Conservation (phyloP, 2,329 filamentous ascomycete species). For the Fusarium marasasianum region DNA sequence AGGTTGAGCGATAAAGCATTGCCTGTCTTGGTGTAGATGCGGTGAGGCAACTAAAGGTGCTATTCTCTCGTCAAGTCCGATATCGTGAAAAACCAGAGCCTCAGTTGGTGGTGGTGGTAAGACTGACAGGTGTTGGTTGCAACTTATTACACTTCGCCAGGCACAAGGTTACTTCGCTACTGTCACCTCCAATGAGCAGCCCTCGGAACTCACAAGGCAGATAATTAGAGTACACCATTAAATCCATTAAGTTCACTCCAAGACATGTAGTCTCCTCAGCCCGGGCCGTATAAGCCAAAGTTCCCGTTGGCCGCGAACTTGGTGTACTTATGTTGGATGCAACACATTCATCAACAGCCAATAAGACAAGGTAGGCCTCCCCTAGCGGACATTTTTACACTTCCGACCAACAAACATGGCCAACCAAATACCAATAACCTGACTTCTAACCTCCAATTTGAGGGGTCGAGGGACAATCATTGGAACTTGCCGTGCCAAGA, state of each 20-base stretch:
- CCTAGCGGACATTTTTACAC: slow-evolving; percentile 29
- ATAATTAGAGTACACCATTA: slow-evolving; percentile 9
- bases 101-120: not conserved
- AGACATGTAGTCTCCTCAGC: slow-evolving; percentile 3
- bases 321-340: not conserved
- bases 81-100: not conserved
- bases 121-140: slow-evolving; percentile 15
- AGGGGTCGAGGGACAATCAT: slow-evolving; percentile 11
- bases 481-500: slow-evolving; percentile 12
- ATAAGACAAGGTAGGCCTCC: slow-evolving; percentile 28
- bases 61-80: not conserved
- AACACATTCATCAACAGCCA: slow-evolving; percentile 15
- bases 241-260: slow-evolving; percentile 6
- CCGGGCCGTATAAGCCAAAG: slow-evolving; percentile 4
- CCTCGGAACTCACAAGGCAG: not conserved
- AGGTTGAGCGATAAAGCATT: not conserved
- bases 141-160: slow-evolving; percentile 21
- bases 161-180: not conserved
- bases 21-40: not conserved
- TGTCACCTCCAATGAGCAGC: slow-evolving; percentile 14
- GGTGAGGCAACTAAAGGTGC: not conserved
- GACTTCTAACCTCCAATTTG: slow-evolving; percentile 10
- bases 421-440: slow-evolving; percentile 23
- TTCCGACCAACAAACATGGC: slow-evolving; percentile 27
- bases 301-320: not conserved